These are phyloP conservation scores for Grosmannia penicillata DNA, from an alignment of 2,329 filamentous ascomycete species.

Conservation along the genomic window DNA sequence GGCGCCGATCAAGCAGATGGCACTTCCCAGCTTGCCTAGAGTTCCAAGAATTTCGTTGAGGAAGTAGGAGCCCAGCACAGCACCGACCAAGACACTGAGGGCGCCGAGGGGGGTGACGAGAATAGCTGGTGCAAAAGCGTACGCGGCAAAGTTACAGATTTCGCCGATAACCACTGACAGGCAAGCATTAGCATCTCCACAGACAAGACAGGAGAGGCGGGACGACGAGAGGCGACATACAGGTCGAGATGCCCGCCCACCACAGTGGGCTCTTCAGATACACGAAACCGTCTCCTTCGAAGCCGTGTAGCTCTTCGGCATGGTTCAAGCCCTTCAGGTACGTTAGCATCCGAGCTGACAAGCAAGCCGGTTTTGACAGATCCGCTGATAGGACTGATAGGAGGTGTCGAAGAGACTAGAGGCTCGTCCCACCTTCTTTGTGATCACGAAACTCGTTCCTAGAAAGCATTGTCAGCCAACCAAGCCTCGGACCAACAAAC, in stretches of 20 bases:
- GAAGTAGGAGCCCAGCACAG: conserved; percentile 89
- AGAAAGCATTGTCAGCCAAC: conserved; percentile 10
- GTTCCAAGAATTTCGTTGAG: conserved; percentile 80
- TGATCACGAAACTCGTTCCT: conserved; percentile 97
- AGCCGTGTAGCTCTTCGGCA: conserved; percentile 81
- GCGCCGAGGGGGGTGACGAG: conserved; percentile 90
- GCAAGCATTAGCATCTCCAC: conserved; percentile 4
- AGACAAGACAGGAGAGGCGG: not conserved
- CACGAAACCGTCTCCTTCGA: conserved; percentile 89
- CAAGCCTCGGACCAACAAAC: not conserved
- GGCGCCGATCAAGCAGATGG: conserved; percentile 87
- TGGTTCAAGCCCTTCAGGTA: conserved; percentile 46
- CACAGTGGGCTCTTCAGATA: conserved; percentile 91
- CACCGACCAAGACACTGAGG: conserved; percentile 85
- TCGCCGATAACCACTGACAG: conserved; percentile 74
- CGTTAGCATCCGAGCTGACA: too few species aligned
- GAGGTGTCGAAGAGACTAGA: too few species aligned
- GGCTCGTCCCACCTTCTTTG: conserved; percentile 76
- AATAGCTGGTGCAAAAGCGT: conserved; percentile 97
- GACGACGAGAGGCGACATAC: conserved; percentile 28
- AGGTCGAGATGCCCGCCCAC: conserved; percentile 88
- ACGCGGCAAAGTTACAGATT: conserved; percentile 93
- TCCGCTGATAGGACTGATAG: not conserved
- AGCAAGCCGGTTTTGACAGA: too few species aligned
- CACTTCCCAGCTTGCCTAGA: conserved; percentile 85